These are phyloP conservation scores for Tranzscheliella williamsii DNA, from an alignment of 1,284 basidiomycete genomes.

Conservation along the genomic window DNA sequence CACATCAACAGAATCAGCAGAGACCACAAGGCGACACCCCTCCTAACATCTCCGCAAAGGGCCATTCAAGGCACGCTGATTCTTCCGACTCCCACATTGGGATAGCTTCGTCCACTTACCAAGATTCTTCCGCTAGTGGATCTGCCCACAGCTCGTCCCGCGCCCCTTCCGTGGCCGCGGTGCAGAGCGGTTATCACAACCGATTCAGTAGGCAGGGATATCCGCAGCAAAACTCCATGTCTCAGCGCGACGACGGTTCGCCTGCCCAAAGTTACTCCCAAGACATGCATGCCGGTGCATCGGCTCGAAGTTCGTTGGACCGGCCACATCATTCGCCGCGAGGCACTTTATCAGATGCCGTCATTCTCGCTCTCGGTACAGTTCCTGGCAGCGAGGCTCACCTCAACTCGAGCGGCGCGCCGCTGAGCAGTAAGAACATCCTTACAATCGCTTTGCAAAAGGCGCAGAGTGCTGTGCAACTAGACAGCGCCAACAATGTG, in stretches of 20 bases:
- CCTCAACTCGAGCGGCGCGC: conserved; percentile 41
- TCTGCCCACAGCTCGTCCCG: conserved; percentile 10
- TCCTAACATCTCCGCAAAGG: too few species aligned
- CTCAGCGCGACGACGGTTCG: too few species aligned
- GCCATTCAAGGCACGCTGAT: neutral
- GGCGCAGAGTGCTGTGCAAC: conserved; percentile 62
- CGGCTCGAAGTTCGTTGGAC: neutral
- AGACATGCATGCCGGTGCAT: too few species aligned
- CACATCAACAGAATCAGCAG: too few species aligned
- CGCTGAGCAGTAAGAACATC: conserved; percentile 58
- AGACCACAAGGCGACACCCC: too few species aligned
- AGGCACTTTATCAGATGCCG: conserved; percentile 35
- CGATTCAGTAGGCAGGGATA: conserved; percentile 35
- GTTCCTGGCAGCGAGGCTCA: conserved; percentile 27
- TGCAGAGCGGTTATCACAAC: conserved; percentile 22
- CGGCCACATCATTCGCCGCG: conserved; percentile 7
- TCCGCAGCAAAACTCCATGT: too few species aligned
- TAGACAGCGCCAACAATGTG: conserved; percentile 62
- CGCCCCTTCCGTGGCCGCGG: conserved; percentile 19
- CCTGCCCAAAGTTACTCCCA: too few species aligned
- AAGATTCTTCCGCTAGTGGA: neutral
- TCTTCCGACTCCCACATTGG: neutral
- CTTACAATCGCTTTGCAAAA: conserved; percentile 62
- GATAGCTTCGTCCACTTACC: neutral
- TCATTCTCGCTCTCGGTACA: conserved; percentile 39